These are phyloP conservation scores for Bauhinia variegata DNA, from an alignment of 306 rosid genomes.

Conservation along the genomic window DNA sequence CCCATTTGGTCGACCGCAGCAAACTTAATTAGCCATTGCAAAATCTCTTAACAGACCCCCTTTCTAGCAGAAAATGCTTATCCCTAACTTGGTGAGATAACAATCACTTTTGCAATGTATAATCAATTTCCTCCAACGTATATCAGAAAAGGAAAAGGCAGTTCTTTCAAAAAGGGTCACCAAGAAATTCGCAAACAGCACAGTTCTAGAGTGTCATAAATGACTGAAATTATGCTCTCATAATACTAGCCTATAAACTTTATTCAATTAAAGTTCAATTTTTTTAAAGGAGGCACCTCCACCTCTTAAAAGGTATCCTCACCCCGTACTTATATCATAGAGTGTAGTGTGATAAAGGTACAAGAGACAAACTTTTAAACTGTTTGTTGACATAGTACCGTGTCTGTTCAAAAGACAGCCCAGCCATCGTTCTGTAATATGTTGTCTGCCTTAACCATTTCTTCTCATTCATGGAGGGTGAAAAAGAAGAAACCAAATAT, in stretches of 20 bases:
- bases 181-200: background rate
- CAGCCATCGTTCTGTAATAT: too few species aligned
- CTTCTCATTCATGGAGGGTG: background rate
- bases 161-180: background rate
- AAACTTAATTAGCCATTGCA: background rate
- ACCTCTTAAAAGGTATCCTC: background rate
- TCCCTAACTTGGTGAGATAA: background rate
- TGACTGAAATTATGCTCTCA: background rate
- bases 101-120: background rate
- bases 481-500: background rate
- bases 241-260: background rate
- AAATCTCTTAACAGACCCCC: background rate
- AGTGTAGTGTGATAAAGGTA: background rate
- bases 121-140: background rate
- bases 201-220: background rate
- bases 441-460: too few species aligned
- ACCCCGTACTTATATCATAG: background rate
- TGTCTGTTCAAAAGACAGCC: background rate
- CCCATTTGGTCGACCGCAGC: background rate
- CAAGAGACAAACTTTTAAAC: background rate
- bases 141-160: background rate
- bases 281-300: too few species aligned
- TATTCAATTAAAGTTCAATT: too few species aligned
- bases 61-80: background rate
- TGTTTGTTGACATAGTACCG: background rate